Evolutionary conservation across 202 grass and related monocot genomes (phyloP).

Genomic region (Setaria italica): DNA sequence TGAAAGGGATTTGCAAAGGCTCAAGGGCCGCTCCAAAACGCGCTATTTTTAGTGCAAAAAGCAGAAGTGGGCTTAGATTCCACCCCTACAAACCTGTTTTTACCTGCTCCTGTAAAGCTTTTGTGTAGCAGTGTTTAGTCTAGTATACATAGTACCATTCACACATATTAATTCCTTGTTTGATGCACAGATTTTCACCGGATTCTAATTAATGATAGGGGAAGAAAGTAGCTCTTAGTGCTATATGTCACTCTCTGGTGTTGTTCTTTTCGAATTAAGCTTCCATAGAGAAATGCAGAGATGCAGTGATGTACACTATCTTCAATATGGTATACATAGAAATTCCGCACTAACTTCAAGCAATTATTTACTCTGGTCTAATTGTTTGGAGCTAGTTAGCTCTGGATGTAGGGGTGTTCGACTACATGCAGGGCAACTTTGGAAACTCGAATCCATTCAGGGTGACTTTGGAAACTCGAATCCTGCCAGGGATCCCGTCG

Average conservation of each 20-base stretch:
- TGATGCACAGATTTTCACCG: neutral
- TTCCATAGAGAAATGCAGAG: neutral
- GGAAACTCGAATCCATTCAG: too few species aligned
- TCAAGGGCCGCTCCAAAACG: too few species aligned
- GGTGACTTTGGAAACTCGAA: too few species aligned
- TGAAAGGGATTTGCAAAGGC: too few species aligned
- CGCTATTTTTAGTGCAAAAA: too few species aligned
- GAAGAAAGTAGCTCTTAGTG: neutral
- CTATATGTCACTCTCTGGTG: too few species aligned
- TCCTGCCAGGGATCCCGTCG: too few species aligned
- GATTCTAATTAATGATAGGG: neutral
- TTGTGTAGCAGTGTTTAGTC: neutral
- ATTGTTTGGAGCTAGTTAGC: neutral
- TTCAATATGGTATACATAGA: neutral
- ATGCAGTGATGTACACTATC: neutral
- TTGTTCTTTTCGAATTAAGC: neutral
- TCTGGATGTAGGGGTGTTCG: too few species aligned
- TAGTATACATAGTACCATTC: neutral
- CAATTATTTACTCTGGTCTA: neutral
- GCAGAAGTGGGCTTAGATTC: too few species aligned
- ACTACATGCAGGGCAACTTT: too few species aligned
- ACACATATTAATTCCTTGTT: neutral
- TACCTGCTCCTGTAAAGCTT: too few species aligned
- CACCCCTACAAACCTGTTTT: too few species aligned
- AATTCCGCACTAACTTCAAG: neutral